Evolutionary conservation across 192 early-diverging fungal species (phyloP).

Genomic region (Dispira simplex): DNA sequence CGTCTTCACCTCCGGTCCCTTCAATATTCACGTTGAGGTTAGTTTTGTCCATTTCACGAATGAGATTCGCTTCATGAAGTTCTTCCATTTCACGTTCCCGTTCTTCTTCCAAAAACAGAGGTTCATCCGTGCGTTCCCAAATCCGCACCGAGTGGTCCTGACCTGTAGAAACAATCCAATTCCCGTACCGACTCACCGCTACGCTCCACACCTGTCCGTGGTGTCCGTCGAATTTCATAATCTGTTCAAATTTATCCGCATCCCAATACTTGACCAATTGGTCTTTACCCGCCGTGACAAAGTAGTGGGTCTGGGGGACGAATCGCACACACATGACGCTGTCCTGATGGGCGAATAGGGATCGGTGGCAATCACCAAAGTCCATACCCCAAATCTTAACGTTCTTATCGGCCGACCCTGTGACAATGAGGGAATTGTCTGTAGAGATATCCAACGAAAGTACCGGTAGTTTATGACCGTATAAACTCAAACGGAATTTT

Average conservation of each 20-base stretch:
- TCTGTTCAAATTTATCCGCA: slow-evolving; percentile 91
- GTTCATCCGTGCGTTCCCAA: slow-evolving; percentile 95
- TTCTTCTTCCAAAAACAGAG: slow-evolving; percentile 90
- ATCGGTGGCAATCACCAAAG: slow-evolving; percentile 98
- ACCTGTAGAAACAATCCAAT: slow-evolving; percentile 71
- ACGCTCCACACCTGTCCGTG: slow-evolving; percentile 92
- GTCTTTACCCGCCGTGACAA: slow-evolving; percentile 89
- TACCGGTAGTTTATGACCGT: slow-evolving; percentile 97
- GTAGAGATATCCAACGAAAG: slow-evolving; percentile 97
- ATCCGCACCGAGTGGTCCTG: slow-evolving; percentile 91
- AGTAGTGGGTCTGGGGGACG: slow-evolving; percentile 90
- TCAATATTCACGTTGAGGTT: slow-evolving; percentile 17
- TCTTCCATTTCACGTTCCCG: slow-evolving; percentile 88
- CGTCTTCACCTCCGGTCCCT: slow-evolving; percentile 6
- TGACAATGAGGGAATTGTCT: slow-evolving; percentile 79
- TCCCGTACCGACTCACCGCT: slow-evolving; percentile 77
- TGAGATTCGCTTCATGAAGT: slow-evolving; percentile 62
- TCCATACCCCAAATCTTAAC: slow-evolving; percentile 98
- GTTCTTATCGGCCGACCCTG: slow-evolving; percentile 93
- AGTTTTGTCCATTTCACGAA: slow-evolving; percentile 44
- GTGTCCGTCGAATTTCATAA: slow-evolving; percentile 83
- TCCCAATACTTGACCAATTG: slow-evolving; percentile 90
- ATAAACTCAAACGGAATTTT: slow-evolving; percentile 93
- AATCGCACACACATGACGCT: slow-evolving; percentile 76
- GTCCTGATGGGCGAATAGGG: slow-evolving; percentile 87